Evolutionary conservation across 495 filamentous ascomycete genomes (phyloP), one percentile per base, ranked within the genome.

Genomic region (Penicillium odoratum): DNA sequence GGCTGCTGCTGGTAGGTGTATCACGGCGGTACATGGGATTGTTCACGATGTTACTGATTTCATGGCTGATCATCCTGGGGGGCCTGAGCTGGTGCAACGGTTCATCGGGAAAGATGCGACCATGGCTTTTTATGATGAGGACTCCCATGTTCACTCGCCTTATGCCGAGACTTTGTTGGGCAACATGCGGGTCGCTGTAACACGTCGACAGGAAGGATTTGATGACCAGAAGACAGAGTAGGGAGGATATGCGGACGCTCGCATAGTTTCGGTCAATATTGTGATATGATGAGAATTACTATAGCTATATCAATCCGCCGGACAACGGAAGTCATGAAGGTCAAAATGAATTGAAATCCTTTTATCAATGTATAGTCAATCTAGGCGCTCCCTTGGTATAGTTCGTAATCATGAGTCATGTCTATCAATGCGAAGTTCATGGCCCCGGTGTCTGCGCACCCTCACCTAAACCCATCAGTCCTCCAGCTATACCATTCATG

Each of bases 401-500:
- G 15, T 65, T 43, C 48, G 9, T 61, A 5, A 53, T 53, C 64
- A 25, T 67, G 51, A 50, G 10, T 56, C 57, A 16, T 58, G 36
- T 51, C 21, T 48, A 45, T 59, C 21, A n/a, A 51, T 26, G 52
- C 33, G 21, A 45, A 31, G 33, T 53, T 40, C 56, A 69, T 4
- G 53, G 33, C 1, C 67, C 67, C 4, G 76, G 76, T 5, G 76
- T 79, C 45, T 69, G 61, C 4, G 71, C 74, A 4, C 74, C 68
- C 42, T 83, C 81, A 4, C 78, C 77, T 56, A 81, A 63, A 7
- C 91, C 88, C 73, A 90, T 92, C 77, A 97, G 76, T 9, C 88
- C 84, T 5, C 88, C 85, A 7, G 90, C 86, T 28, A 98, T 69
- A 6, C 89, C 90, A 64, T 89, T 84, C 93, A 98, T 98, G 43